These are phyloP conservation scores for Arabis hirsuta DNA, from an alignment of 345 rosid species.

Conservation along the genomic window DNA sequence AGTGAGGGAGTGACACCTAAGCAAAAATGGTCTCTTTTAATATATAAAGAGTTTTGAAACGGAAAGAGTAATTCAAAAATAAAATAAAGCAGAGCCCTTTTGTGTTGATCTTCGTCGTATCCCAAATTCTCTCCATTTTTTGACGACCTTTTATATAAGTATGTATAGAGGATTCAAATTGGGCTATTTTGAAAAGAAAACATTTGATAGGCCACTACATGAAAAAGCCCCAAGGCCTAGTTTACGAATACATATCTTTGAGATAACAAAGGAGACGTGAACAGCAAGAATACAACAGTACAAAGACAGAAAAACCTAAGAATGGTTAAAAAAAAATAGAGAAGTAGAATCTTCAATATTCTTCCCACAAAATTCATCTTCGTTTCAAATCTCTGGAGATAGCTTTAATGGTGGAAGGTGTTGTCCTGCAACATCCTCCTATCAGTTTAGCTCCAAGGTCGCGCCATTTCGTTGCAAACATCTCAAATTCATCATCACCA, in stretches of 20 bases:
- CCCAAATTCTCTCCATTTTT: too few species aligned
- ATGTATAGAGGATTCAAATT: not conserved
- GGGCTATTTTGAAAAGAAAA: not conserved
- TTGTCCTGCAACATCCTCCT: constrained; percentile 88
- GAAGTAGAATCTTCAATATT: constrained; percentile 14
- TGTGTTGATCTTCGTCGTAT: too few species aligned
- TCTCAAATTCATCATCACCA: constrained; percentile 67
- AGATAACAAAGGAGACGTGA: constrained; percentile 24
- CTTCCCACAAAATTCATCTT: constrained; percentile 37
- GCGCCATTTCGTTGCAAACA: constrained; percentile 70
- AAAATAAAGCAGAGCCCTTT: too few species aligned
- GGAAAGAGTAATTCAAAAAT: too few species aligned
- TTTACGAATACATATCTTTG: constrained; percentile 13
- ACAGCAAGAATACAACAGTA: constrained; percentile 24
- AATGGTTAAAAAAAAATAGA: constrained; percentile 8
- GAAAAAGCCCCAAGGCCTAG: constrained; percentile 26
- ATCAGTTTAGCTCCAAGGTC: constrained; percentile 81
- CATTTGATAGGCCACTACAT: constrained; percentile 8
- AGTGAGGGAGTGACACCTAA: too few species aligned
- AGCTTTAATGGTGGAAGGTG: constrained; percentile 73
- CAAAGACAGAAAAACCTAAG: constrained; percentile 8
- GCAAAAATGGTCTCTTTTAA: too few species aligned
- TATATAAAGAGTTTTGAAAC: too few species aligned
- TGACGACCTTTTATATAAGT: too few species aligned
- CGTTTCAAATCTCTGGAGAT: constrained; percentile 62